Conservation (phyloP, 2,329 filamentous ascomycete species). For the Dactylonectria estremocensis region DNA sequence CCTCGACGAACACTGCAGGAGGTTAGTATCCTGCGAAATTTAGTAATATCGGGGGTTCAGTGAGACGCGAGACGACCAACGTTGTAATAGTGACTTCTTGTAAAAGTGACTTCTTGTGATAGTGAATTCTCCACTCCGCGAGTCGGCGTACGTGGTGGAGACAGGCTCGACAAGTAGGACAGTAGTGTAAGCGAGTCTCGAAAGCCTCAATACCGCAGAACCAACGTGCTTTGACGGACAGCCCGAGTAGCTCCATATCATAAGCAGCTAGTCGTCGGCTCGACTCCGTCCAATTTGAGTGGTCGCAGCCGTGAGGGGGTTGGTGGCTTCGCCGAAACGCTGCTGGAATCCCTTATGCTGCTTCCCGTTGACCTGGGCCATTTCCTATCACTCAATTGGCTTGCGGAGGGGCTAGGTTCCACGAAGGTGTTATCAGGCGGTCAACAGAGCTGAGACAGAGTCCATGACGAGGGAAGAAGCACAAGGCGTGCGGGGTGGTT, state of each 20-base stretch:
- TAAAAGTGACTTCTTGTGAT: background rate
- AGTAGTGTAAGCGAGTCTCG: background rate
- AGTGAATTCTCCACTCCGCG: background rate
- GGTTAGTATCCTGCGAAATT: no score
- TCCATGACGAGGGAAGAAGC: background rate
- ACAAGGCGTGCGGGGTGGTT: conserved; percentile 2
- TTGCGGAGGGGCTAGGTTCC: background rate
- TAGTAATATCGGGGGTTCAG: background rate
- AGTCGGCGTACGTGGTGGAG: background rate
- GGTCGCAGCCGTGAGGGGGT: background rate
- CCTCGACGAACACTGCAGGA: background rate
- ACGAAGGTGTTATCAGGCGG: background rate
- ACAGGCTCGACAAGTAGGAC: background rate
- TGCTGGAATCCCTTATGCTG: background rate
- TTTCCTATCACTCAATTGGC: no score
- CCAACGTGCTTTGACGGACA: background rate
- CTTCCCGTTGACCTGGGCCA: background rate
- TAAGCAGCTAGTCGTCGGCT: background rate
- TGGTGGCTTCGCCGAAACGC: background rate
- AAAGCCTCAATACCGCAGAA: background rate
- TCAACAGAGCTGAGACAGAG: background rate
- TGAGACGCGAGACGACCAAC: background rate
- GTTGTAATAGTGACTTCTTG: background rate
- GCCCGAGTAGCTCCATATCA: background rate
- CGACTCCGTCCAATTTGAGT: background rate